These are phyloP conservation scores for Suillus tomentosus DNA, from an alignment of 768 basidiomycete genomes.

Conservation along the genomic window DNA sequence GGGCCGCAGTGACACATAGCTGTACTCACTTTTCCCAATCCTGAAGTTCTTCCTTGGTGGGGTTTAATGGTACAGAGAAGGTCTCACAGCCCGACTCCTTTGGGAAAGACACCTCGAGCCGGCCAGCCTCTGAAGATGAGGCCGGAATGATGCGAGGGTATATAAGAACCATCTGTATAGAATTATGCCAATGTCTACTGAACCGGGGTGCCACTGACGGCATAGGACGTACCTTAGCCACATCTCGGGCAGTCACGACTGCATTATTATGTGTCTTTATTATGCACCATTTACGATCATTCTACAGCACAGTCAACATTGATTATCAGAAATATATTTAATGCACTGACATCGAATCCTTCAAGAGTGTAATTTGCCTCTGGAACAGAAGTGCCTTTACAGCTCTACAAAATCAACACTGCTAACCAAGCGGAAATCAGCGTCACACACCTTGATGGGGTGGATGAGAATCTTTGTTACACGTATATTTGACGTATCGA, in stretches of 20 bases:
- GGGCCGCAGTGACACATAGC: background rate
- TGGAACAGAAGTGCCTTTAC: constrained; percentile 64
- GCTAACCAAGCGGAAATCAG: background rate
- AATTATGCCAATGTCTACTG: background rate
- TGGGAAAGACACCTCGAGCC: constrained; percentile 61
- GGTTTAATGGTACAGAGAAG: constrained; percentile 62
- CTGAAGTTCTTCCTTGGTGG: constrained; percentile 47
- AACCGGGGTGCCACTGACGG: background rate
- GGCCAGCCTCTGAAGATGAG: constrained; percentile 46
- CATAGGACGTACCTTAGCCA: constrained; percentile 48
- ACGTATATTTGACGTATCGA: constrained; percentile 36
- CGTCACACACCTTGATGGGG: constrained; percentile 59
- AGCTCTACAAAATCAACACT: constrained; percentile 51
- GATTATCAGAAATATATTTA: background rate
- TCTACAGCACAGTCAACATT: constrained; percentile 39
- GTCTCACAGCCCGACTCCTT: constrained; percentile 54
- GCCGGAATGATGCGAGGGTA: constrained; percentile 52
- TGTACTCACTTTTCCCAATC: constrained; percentile 59
- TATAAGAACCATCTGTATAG: constrained; percentile 64
- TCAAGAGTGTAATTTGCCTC: constrained; percentile 56
- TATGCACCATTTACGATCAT: constrained; percentile 74
- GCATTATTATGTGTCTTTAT: constrained; percentile 53
- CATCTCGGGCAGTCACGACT: constrained; percentile 69
- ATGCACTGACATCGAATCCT: constrained; percentile 60
- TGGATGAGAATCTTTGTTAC: constrained; percentile 65